Conservation (phyloP, 371 early-diverging fungal genomes). For the Caulochytrium protostelioides region DNA sequence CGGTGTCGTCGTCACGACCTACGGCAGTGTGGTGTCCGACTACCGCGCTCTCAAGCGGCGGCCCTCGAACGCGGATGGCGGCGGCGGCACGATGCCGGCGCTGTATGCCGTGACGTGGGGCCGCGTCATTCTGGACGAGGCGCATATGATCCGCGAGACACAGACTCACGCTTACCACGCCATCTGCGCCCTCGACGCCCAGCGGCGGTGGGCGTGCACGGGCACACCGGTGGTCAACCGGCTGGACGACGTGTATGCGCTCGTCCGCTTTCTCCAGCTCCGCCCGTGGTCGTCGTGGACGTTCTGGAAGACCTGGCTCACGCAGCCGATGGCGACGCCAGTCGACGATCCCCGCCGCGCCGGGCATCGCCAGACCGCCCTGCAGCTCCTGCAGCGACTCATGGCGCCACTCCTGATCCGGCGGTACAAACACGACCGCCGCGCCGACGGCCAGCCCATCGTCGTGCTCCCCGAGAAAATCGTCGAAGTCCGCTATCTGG, state of each 20-base stretch:
- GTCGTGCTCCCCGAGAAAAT: conserved; percentile 35
- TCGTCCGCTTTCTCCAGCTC: conserved; percentile 51
- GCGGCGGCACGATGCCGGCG: not conserved
- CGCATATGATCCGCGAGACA: conserved; percentile 47
- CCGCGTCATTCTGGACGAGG: conserved; percentile 51
- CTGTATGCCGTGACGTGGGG: conserved; percentile 11
- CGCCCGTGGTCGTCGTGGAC: conserved; percentile 41
- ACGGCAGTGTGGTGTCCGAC: conserved; percentile 34
- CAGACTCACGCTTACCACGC: conserved; percentile 34
- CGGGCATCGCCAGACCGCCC: no score
- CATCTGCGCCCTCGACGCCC: conserved; percentile 31
- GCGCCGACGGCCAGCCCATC: conserved; percentile 31
- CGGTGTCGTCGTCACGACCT: conserved; percentile 42
- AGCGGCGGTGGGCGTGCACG: conserved; percentile 54
- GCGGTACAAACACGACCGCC: conserved; percentile 37
- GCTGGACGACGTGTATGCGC: conserved; percentile 45
- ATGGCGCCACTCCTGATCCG: conserved; percentile 28
- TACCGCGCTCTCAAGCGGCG: no score
- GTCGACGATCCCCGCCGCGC: no score
- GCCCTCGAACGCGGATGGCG: no score
- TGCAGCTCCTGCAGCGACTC: conserved; percentile 36
- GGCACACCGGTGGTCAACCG: conserved; percentile 44
- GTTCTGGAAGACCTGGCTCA: conserved; percentile 41
- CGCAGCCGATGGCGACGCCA: conserved; percentile 37
- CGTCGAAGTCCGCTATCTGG: conserved; percentile 32